These are phyloP conservation scores for Delphinella strobiligena DNA, from an alignment of 2,329 filamentous ascomycete species.

Conservation along the genomic window DNA sequence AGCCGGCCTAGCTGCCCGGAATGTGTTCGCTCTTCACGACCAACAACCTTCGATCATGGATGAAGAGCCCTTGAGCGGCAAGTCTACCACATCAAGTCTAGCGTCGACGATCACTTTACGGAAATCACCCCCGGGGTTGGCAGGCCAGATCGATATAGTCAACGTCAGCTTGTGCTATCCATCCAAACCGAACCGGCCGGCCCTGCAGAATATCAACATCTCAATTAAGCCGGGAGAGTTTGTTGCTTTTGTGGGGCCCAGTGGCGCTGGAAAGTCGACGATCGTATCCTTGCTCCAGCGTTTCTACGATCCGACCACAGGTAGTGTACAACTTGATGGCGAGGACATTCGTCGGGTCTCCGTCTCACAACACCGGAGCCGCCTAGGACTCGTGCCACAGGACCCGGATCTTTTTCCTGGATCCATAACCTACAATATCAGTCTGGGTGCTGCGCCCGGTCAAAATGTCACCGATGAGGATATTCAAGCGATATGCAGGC, in stretches of 20 bases:
- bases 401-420: conserved; percentile 35
- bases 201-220: conserved; percentile 38
- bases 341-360: conserved; percentile 27
- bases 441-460: conserved; percentile 21
- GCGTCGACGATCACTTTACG: too few relatives aligned
- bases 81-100: not conserved
- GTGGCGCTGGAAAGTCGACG: conserved; percentile 35
- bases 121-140: not conserved
- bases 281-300: conserved; percentile 34
- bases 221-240: conserved; percentile 39
- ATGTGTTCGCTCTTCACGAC: conserved; percentile 30
- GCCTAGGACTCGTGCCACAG: conserved; percentile 32
- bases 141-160: conserved; percentile 19
- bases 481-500: conserved; percentile 25
- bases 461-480: conserved; percentile 17
- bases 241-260: conserved; percentile 35
- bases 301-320: conserved; percentile 31
- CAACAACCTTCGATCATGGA: conserved; percentile 26
- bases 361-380: conserved; percentile 24
- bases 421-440: conserved; percentile 31
- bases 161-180: conserved; percentile 28
- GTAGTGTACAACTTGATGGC: conserved; percentile 28
- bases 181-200: conserved; percentile 21
- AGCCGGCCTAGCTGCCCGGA: conserved; percentile 32
- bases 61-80: not conserved